Evolutionary conservation across 2,329 filamentous ascomycete genomes (phyloP).

Genomic region (Aspergillus thermomutatus): DNA sequence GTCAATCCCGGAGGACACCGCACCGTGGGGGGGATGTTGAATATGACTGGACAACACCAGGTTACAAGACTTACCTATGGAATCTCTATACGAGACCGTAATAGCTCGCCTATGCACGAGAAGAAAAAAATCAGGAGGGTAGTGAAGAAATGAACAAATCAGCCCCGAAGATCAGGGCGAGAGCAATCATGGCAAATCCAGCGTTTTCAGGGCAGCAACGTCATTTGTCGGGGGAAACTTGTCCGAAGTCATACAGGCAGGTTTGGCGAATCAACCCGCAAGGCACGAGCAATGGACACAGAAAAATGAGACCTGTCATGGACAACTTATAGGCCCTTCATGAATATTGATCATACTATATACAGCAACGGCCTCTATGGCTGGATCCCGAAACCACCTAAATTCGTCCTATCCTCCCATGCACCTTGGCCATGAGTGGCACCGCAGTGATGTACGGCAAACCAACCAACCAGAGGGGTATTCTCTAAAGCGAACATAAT

Average conservation of each 20-base stretch:
- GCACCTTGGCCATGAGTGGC: background rate
- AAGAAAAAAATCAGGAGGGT: background rate
- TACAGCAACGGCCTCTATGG: background rate
- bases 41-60: background rate
- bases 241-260: background rate
- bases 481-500: constrained; percentile 15
- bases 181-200: background rate
- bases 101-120: background rate
- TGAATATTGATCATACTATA: background rate
- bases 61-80: background rate
- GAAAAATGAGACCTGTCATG: background rate
- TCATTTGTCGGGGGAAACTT: background rate
- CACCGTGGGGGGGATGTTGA: background rate
- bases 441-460: background rate
- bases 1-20: background rate
- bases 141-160: background rate
- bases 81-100: background rate
- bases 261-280: background rate
- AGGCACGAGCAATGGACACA: background rate
- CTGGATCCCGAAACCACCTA: background rate
- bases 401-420: background rate
- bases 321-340: background rate
- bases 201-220: background rate
- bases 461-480: background rate
- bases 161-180: background rate